Evolutionary conservation across 148 eudicot genomes (phyloP).

Genomic region (Amaranthus hypochondriacus): DNA sequence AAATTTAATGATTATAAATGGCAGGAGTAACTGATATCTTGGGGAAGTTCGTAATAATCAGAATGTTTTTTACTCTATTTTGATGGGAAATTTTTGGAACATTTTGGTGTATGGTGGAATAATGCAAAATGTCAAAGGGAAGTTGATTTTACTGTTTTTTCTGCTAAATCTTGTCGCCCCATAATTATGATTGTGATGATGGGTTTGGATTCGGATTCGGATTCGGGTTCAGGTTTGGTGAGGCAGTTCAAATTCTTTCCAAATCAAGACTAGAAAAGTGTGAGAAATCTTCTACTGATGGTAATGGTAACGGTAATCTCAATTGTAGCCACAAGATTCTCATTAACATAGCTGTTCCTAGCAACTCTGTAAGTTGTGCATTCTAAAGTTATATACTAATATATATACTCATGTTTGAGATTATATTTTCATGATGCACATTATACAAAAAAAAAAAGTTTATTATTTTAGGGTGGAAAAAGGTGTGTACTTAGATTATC

Average conservation of each 20-base stretch:
- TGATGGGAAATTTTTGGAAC: not conserved
- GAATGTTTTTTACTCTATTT: not conserved
- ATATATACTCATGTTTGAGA: too few species aligned
- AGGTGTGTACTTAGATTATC: too few species aligned
- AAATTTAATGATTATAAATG: not conserved
- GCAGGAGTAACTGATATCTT: not conserved
- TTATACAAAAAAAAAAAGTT: not conserved
- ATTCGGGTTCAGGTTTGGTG: conserved; percentile 11
- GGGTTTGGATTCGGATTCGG: not conserved
- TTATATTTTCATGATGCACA: too few species aligned
- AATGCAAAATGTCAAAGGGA: not conserved
- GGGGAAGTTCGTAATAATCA: not conserved
- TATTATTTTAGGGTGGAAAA: too few species aligned
- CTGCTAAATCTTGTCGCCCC: not conserved
- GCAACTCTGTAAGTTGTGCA: conserved; percentile 49
- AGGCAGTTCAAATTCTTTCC: conserved; percentile 60
- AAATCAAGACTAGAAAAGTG: conserved; percentile 88
- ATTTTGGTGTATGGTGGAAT: not conserved
- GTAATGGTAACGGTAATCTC: conserved; percentile 28
- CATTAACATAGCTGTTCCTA: conserved; percentile 77
- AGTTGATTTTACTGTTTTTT: not conserved
- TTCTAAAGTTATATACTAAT: too few species aligned
- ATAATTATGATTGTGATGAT: not conserved
- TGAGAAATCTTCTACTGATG: conserved; percentile 42
- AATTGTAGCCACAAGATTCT: conserved; percentile 78